Conservation (phyloP, 2,329 filamentous ascomycete species). For the Cucurbitaria berberidis region DNA sequence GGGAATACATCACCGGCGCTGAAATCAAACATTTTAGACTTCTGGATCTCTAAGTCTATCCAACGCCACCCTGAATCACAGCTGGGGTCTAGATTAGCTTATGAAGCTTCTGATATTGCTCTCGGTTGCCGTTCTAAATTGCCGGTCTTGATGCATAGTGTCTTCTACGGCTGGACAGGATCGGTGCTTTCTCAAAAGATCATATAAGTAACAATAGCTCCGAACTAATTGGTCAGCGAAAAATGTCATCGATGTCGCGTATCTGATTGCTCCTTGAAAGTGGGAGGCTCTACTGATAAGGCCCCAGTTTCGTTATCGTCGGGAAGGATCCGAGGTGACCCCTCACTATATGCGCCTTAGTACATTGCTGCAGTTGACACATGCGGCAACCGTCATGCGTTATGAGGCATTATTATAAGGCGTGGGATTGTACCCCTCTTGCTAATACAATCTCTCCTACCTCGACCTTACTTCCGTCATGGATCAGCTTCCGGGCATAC, state of each 20-base stretch:
- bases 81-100: background rate
- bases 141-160: background rate
- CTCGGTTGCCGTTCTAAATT: background rate
- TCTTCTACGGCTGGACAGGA: background rate
- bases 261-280: background rate
- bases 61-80: background rate
- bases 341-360: constrained; percentile 15
- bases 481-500: constrained; percentile 3
- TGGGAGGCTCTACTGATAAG: constrained; percentile 15
- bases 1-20: constrained; percentile 18
- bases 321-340: constrained; percentile 16
- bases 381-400: background rate
- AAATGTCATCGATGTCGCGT: background rate
- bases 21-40: constrained; percentile 37
- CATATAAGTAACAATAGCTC: background rate
- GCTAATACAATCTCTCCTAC: background rate
- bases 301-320: constrained; percentile 13
- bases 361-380: background rate
- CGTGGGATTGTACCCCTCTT: background rate
- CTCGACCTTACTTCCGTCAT: background rate
- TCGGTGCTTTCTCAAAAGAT: background rate
- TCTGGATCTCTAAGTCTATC: constrained; percentile 16
- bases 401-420: background rate
- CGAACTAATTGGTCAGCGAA: background rate
- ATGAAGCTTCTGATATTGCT: background rate